phyloP scores from a whole-genome alignment of 139 green algal species.

The Mesotaenium endlicherianum region DNA sequence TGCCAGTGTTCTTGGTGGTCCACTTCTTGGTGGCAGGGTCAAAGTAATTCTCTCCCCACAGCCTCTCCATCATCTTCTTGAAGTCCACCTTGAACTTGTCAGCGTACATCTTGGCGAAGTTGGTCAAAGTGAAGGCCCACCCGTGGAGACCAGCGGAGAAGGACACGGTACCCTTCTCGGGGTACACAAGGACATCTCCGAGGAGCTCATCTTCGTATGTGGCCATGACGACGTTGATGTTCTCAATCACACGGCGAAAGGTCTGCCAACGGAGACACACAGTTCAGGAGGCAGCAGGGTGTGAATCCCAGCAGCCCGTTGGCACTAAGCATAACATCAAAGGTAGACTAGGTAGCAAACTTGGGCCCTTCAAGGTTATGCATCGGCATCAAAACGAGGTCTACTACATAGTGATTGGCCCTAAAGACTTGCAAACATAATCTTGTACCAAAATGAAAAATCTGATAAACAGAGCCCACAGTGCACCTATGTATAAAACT shows the following conservation, averaged over 20 bases:
- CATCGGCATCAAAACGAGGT: no score
- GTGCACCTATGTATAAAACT: no score
- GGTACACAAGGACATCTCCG: constrained; percentile 94
- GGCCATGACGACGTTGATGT: constrained; percentile 97
- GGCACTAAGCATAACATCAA: no score
- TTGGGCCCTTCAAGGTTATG: no score
- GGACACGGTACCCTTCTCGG: constrained; percentile 94
- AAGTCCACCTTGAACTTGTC: constrained; percentile 92
- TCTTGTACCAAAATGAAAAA: no score
- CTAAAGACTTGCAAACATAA: no score
- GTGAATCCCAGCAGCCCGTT: no score
- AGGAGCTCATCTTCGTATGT: constrained; percentile 94
- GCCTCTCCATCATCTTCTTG: constrained; percentile 90
- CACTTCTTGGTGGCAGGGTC: constrained; percentile 97
- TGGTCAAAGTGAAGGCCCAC: constrained; percentile 99
- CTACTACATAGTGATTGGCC: no score
- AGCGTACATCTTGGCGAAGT: constrained; percentile 95
- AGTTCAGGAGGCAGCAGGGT: no score
- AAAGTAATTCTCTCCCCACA: constrained; percentile 99
- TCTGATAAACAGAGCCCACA: no score
- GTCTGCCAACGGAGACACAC: no score
- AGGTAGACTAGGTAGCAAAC: no score
- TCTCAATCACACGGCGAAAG: constrained; percentile 96
- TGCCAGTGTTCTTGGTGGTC: constrained; percentile 90
- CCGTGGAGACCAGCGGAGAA: constrained; percentile 98